Evolutionary conservation across 257 asterid species (phyloP).

Genomic region (Scutellaria barbata): DNA sequence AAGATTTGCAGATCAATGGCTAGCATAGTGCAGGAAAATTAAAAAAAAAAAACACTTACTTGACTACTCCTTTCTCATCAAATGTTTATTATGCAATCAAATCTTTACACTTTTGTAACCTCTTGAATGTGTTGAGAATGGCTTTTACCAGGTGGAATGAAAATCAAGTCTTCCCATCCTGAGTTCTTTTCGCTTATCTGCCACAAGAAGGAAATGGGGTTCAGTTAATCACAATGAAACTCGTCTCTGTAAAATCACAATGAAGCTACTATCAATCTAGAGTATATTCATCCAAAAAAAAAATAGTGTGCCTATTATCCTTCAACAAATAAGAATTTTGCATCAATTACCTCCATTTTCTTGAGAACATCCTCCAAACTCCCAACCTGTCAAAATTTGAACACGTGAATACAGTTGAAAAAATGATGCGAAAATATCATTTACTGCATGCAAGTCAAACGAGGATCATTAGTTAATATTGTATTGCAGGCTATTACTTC

Average conservation of each 20-base stretch:
- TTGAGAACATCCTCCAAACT: constrained; percentile 92
- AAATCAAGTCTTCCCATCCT: constrained; percentile 94
- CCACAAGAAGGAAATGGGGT: constrained; percentile 24
- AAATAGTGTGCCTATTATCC: neutral
- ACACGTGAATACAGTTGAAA: constrained; percentile 12
- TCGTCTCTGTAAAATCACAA: neutral
- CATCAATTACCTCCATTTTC: constrained; percentile 81
- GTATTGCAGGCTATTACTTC: too few relatives aligned
- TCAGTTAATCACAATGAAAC: constrained; percentile 3
- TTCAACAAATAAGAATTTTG: neutral
- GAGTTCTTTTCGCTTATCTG: constrained; percentile 75
- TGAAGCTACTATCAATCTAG: neutral
- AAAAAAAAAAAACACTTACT: constrained; percentile 16
- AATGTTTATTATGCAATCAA: constrained; percentile 18
- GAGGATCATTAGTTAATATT: neutral
- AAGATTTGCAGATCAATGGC: constrained; percentile 24
- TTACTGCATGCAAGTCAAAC: neutral
- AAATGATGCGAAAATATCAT: neutral
- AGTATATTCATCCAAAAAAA: neutral
- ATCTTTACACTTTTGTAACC: constrained; percentile 50
- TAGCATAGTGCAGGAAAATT: neutral
- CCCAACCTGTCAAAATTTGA: constrained; percentile 71
- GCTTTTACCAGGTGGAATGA: constrained; percentile 91
- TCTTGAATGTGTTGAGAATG: constrained; percentile 93
- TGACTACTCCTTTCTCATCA: constrained; percentile 3